A percentile compares a stretch with the other conserved stretches of the same genome.
Evolutionary conservation across 495 filamentous ascomycete genomes (phyloP).

Genomic region (Hypomontagnella monticulosa): DNA sequence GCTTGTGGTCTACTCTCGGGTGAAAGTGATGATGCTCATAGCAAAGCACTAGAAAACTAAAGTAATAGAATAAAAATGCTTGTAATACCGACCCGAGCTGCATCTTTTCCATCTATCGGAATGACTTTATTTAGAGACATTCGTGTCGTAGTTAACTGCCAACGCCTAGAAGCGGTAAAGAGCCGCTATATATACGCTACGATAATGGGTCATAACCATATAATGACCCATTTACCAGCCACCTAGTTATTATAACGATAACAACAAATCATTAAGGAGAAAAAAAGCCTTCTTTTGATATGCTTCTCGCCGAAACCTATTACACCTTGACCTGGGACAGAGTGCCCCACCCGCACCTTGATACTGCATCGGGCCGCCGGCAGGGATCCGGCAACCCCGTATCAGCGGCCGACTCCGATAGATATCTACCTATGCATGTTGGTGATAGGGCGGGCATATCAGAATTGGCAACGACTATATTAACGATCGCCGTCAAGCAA

Average conservation of each 20-base stretch:
- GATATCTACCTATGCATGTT: slow-evolving; percentile 23
- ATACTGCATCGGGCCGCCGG: slow-evolving; percentile 13
- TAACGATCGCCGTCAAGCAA: neutral
- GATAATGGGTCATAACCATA: neutral
- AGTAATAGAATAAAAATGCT: neutral
- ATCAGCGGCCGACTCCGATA: slow-evolving; percentile 38
- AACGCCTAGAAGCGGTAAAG: no score
- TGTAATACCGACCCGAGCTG: neutral
- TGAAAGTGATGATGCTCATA: slow-evolving; percentile 25
- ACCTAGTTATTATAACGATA: neutral
- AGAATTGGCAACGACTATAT: slow-evolving; percentile 16
- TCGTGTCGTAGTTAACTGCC: neutral
- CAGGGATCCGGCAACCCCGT: slow-evolving; percentile 14
- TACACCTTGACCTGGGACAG: slow-evolving; percentile 5
- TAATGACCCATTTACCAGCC: neutral
- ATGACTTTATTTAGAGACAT: neutral
- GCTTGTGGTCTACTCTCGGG: slow-evolving; percentile 12
- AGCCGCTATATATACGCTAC: neutral
- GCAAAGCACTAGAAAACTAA: slow-evolving; percentile 2
- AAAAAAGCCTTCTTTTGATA: neutral
- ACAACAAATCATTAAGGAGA: neutral
- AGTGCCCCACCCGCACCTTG: slow-evolving; percentile 12
- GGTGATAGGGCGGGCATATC: slow-evolving; percentile 19
- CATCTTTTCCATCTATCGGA: slow-evolving; percentile 3
- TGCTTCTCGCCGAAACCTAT: neutral